A percentile compares a stretch with the other conserved stretches of the same genome.
These are phyloP conservation scores for Phyllosticta citriasiana DNA, from an alignment of 2,329 filamentous ascomycete genomes.

Conservation along the genomic window DNA sequence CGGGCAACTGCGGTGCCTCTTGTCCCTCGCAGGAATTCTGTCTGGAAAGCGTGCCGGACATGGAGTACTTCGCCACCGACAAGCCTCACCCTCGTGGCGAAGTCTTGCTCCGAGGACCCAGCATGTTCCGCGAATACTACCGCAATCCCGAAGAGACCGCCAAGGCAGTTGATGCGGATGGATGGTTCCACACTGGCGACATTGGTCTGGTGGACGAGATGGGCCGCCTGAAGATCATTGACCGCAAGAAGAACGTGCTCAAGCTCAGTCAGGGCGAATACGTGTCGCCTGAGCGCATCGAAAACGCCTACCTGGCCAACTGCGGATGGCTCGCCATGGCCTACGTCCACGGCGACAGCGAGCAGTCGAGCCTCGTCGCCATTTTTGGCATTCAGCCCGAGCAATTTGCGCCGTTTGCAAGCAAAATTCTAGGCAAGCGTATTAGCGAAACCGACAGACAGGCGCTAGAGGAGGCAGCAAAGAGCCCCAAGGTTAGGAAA, in stretches of 20 bases:
- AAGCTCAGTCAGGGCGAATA: conserved; percentile 98
- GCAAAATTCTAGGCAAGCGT: conserved; percentile 60
- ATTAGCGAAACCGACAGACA: conserved; percentile 55
- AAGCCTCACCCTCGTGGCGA: conserved; percentile 86
- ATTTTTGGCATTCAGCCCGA: conserved; percentile 84
- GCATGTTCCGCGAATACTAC: conserved; percentile 78
- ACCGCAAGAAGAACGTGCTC: conserved; percentile 98
- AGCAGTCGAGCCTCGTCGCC: conserved; percentile 71
- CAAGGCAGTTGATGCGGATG: conserved; percentile 73
- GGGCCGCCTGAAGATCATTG: conserved; percentile 85
- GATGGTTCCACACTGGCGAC: conserved; percentile 96
- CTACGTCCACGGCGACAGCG: conserved; percentile 83
- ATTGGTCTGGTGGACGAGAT: conserved; percentile 75
- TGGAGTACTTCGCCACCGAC: conserved; percentile 84
- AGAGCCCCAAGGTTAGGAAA: conserved; percentile 59
- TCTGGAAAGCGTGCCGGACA: conserved; percentile 78
- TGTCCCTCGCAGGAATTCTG: conserved; percentile 62
- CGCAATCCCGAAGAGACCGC: conserved; percentile 80
- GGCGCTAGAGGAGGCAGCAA: conserved; percentile 56
- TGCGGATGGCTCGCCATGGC: conserved; percentile 67
- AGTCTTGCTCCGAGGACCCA: conserved; percentile 70
- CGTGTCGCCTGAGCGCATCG: conserved; percentile 91
- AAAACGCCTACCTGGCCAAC: conserved; percentile 85
- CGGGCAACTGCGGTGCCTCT: conserved; percentile 74
- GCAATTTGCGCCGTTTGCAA: conserved; percentile 70